These are phyloP conservation scores for Boletus coccyginus DNA, from an alignment of 768 basidiomycete species.

Conservation along the genomic window DNA sequence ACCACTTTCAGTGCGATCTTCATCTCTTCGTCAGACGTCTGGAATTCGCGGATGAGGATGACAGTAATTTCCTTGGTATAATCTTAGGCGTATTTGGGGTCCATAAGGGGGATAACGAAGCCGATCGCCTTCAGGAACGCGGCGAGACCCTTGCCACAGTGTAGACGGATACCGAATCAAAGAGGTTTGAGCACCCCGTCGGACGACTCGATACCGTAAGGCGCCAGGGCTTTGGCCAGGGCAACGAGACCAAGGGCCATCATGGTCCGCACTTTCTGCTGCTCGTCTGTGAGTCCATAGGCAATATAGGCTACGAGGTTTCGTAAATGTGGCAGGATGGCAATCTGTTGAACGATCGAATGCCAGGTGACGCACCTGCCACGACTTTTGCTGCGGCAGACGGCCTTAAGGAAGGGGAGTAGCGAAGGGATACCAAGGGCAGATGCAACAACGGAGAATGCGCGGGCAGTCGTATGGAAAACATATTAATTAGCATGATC, in stretches of 20 bases:
- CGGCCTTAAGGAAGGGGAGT: slow-evolving; percentile 96
- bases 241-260: slow-evolving; percentile 80
- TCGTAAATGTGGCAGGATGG: slow-evolving; percentile 97
- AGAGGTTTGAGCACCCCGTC: slow-evolving; percentile 87
- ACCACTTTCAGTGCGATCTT: slow-evolving; percentile 99
- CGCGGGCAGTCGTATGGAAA: slow-evolving; percentile 97
- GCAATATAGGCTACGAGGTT: slow-evolving; percentile 97
- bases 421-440: slow-evolving; percentile 97
- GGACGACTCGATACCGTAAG: slow-evolving; percentile 99
- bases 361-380: slow-evolving; percentile 99
- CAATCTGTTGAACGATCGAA: slow-evolving; percentile 99
- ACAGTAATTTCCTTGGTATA: slow-evolving; percentile 98
- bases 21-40: slow-evolving; percentile 99
- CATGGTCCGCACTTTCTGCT: slow-evolving; percentile 80
- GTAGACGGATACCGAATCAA: slow-evolving; percentile 75
- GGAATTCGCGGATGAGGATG: slow-evolving; percentile 97
- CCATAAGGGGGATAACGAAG: slow-evolving; percentile 99
- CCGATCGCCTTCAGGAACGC: slow-evolving; percentile 91
- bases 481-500: slow-evolving; percentile 99
- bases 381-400: slow-evolving; percentile 98
- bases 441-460: slow-evolving; percentile 97
- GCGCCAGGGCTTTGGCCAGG: slow-evolving; percentile 93
- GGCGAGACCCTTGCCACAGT: slow-evolving; percentile 75
- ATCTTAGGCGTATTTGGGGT: slow-evolving; percentile 98
- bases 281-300: slow-evolving; percentile 72